phyloP scores from a whole-genome alignment of 164 flowering plant genomes.

The Tinospora cordifolia region DNA sequence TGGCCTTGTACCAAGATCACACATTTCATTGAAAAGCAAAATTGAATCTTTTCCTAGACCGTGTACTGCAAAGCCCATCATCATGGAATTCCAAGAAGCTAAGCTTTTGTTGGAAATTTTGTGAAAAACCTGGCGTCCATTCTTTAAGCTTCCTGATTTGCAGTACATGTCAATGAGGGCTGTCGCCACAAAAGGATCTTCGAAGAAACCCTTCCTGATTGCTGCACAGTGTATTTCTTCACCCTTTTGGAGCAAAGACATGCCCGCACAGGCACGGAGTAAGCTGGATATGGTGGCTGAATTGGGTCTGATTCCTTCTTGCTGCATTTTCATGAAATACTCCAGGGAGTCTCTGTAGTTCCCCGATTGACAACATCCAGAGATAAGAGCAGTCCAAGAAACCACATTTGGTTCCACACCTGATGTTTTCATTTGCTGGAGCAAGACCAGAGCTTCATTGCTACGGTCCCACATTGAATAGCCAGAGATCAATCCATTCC shows the following conservation, averaged over 20 bases:
- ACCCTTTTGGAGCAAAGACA: constrained; percentile 46
- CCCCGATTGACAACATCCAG: constrained; percentile 46
- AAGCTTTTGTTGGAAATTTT: constrained; percentile 32
- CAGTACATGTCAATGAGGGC: constrained; percentile 58
- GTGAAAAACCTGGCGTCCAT: constrained; percentile 33
- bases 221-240: constrained; percentile 45
- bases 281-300: constrained; percentile 42
- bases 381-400: constrained; percentile 66
- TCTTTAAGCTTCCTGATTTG: constrained; percentile 41
- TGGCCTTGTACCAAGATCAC: constrained; percentile 31
- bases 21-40: constrained; percentile 39
- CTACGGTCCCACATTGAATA: constrained; percentile 37
- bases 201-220: constrained; percentile 29
- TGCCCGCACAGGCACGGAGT: constrained; percentile 47
- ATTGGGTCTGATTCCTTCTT: constrained; percentile 45
- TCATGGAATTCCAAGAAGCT: constrained; percentile 63
- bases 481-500: constrained; percentile 52
- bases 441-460: constrained; percentile 39
- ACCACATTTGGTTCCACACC: constrained; percentile 52
- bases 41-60: constrained; percentile 44
- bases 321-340: constrained; percentile 39
- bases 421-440: constrained; percentile 32
- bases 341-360: constrained; percentile 32
- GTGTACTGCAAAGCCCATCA: constrained; percentile 44
- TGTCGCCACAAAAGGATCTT: constrained; percentile 41